Base-by-base conservation (phyloP, 768 basidiomycete species). In the Clavaria fumosa region DNA sequence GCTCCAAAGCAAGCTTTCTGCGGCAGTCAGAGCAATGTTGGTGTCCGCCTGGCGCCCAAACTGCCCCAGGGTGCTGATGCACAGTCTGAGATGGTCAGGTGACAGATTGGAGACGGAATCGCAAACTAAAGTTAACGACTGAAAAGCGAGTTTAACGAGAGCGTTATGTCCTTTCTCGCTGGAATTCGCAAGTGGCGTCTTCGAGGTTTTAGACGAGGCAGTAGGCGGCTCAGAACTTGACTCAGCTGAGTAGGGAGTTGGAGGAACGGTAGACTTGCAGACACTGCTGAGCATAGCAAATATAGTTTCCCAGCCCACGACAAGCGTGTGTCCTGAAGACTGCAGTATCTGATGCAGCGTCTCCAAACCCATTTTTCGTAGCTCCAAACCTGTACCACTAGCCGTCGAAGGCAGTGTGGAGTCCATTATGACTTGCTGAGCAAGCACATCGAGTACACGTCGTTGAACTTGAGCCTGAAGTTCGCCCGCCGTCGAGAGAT, bases 31-130 rank as follows among this genome's bases (percentile, higher is more conserved):
- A 1, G 90, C 85, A 39, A 99, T 93, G 48, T 99, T 99, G 26
- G 93, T 91, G 45, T 97, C 95, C 1, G 75, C 69, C 49, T 97
- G 93, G 12, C 78, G 71, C 5, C 91, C 90, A 55, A 93, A 99
- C 38, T 81, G 78, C 4, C 86, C 86, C 0, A 99, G 65, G 4
- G 93, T 91, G 43, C 67, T 72, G 56, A 97, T 93, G 48, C 90
- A 96, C 6, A 85, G 64, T 5, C 78, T 78, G 17, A 96, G 72
- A 48, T 93, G 80, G 18, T 77, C 72, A 0, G 78, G 70, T 0
- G 82, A 78, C 12, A 97, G 69, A 1, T 73, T 70, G 1, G 86
- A 78, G 5, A 96, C 70, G 2, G 85, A 85, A 52, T 99, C 93
- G 55, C 89, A 96, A 15, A 96, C 88, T 6, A 99, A 61, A 4